Evolutionary conservation across 2,329 filamentous ascomycete genomes (phyloP), one percentile per base, ranked within the genome.

Genomic region (Fusarium paranaense): DNA sequence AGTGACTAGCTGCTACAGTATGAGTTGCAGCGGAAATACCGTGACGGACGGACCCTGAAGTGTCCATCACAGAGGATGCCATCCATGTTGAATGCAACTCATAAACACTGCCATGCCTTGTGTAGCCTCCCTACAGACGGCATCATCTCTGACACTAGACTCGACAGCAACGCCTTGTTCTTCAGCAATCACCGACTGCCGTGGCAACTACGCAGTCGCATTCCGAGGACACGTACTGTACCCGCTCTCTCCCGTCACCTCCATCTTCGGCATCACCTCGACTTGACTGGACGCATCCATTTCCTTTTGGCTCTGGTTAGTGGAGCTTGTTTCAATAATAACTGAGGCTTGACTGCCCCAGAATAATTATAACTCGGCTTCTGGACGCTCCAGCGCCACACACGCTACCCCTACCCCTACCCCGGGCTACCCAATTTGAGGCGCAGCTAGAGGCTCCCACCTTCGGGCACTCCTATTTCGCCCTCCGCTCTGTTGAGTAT

Each of bases 381-480:
- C 73, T 75, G 62, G 61, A 71, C 70, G 62, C 47, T 54, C 70
- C 70, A 45, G 45, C 73, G 73, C 73, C 72, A 75, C 73, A 75
- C 72, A 75, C 70, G 60, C 72, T 73, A 71, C 64, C 64, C 40
- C 16, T 38, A 37, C 56, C n/a, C 42, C 32, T 40, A 38, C 45
- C 32, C 63, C 22, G 64, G 72, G 66, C 72, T 68, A 30, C 50
- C 72, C 72, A 74, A 74, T 72, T 73, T 71, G 73, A 74, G 75
- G 75, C 75, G 73, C 75, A 76, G 72, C 42, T 47, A 47, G 42
- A 47, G 66, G 47, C 57, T 62, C 63, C 63, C 62, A 60, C 57
- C 57, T 52, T 30, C 59, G 54, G 52, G 59, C 74, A 75, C 74
- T 76, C 74, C 74, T 76, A 77, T 77, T 77, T 73, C 74, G 69